phyloP scores from a whole-genome alignment of 2,329 filamentous ascomycete species.

The Ilyonectria sp. region DNA sequence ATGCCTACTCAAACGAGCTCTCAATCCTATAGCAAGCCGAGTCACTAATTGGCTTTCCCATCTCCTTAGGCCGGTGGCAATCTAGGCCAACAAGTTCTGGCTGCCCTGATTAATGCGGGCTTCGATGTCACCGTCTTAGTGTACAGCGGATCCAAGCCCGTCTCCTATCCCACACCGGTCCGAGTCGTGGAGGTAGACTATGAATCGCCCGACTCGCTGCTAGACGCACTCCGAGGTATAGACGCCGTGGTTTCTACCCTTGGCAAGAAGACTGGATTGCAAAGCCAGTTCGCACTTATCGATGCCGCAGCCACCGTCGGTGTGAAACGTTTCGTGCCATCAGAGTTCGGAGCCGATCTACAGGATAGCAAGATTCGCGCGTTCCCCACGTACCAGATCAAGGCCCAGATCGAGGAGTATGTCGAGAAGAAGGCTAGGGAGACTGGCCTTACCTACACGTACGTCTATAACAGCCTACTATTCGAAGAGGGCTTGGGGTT shows the following conservation, averaged over 20 bases:
- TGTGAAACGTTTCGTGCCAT: conserved; percentile 24
- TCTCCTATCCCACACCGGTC: neutral
- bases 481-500: too few species aligned
- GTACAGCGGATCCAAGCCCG: conserved; percentile 2
- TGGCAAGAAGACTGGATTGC: conserved; percentile 14
- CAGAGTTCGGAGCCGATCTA: conserved; percentile 27
- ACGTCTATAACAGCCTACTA: conserved; percentile 22
- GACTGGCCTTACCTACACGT: conserved; percentile 14
- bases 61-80: conserved; percentile 17
- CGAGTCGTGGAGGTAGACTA: conserved; percentile 11
- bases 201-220: conserved; percentile 15
- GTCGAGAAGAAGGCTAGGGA: conserved; percentile 11
- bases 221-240: conserved; percentile 6
- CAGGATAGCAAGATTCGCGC: conserved; percentile 4
- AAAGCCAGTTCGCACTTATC: conserved; percentile 22
- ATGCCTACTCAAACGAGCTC: too few species aligned
- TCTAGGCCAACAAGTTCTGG: conserved; percentile 14
- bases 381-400: conserved; percentile 22
- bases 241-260: conserved; percentile 24
- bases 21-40: too few species aligned
- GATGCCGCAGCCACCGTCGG: conserved; percentile 15
- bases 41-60: neutral
- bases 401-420: conserved; percentile 24
- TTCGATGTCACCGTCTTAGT: conserved; percentile 19
- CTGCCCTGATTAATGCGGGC: neutral